Evolutionary conservation across 441 rosid genomes (phyloP), one percentile per base, ranked within the genome.

Genomic region (Adansonia rubrostipa): DNA sequence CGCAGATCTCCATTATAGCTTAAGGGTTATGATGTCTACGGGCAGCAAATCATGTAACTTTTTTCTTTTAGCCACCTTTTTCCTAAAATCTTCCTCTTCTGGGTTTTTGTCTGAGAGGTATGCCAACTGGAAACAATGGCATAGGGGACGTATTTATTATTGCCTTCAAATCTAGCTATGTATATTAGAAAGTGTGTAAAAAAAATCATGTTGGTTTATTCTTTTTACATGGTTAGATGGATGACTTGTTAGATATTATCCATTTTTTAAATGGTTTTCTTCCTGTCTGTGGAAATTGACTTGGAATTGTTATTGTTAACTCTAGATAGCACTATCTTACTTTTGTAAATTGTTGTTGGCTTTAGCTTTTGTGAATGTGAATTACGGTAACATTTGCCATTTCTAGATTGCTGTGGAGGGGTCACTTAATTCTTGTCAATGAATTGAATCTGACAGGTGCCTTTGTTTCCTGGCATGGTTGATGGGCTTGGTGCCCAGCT

Each of bases 401-500:
- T 63, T 47, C 19, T 74, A 8, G 13, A 28, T 44, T 74, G 61
- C 22, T 14, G 47, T 57, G 57, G 64, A 80, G 58, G 74, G 70
- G 53, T 82, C 53, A 77, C 69, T 79, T 54, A 80, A 66, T 64
- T 73, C 24, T 53, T 79, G 24, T 77, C 56, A 78, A 51, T 82
- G 58, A 82, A 63, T 81, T 60, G 65, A 80, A 75, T 81, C 70
- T 6, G 15, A 54, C 92, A 95, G 98, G 73, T 91, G 87, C 92
- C 98, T 80, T 80, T 90, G 85, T 84, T 89, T 84, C 86, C 97
- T 80, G 87, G 88, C 72, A 89, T 95, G 92, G 95, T 85, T 75
- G 97, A 97, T 85, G 99, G 98, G 73, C 85, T 87, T 53, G 99
- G 99, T 74, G 81, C 95, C 4, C 93, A 90, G 84, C 80, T 95